These are phyloP conservation scores for Bruguiera sexangula DNA, from an alignment of 345 rosid species.

Conservation along the genomic window DNA sequence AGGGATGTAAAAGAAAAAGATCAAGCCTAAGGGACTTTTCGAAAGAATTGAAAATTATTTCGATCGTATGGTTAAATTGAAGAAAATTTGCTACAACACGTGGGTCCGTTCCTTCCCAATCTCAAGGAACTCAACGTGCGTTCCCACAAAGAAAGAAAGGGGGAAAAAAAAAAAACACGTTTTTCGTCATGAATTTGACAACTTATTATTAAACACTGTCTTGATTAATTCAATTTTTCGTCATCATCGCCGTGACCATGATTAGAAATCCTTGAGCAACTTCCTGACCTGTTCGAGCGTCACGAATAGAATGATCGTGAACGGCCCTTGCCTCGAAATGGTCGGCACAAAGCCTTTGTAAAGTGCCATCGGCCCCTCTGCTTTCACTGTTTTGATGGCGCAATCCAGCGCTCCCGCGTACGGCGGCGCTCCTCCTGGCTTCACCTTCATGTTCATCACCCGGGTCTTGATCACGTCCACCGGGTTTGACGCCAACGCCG, in stretches of 20 bases:
- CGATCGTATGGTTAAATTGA: no score
- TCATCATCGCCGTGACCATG: slow-evolving; percentile 7
- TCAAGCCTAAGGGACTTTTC: no score
- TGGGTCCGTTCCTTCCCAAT: background rate
- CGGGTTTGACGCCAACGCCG: slow-evolving; percentile 69
- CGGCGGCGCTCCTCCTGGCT: slow-evolving; percentile 57
- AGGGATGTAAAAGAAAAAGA: no score
- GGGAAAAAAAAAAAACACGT: no score
- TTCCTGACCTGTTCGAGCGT: slow-evolving; percentile 78
- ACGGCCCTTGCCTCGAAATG: slow-evolving; percentile 82
- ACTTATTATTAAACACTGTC: no score
- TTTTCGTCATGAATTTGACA: no score
- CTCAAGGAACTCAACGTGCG: background rate
- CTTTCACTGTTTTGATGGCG: slow-evolving; percentile 64
- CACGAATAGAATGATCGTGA: slow-evolving; percentile 74
- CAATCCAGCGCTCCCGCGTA: slow-evolving; percentile 74
- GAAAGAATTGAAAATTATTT: no score
- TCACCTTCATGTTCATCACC: slow-evolving; percentile 87
- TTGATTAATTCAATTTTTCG: background rate
- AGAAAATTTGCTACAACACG: background rate
- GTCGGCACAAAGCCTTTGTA: slow-evolving; percentile 88
- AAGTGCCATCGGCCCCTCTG: slow-evolving; percentile 75
- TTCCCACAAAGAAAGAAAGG: background rate
- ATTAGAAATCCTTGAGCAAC: slow-evolving; percentile 55
- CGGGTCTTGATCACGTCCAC: slow-evolving; percentile 88